phyloP scores from a whole-genome alignment of 768 basidiomycete species.

The Albatrellus ellisii region DNA sequence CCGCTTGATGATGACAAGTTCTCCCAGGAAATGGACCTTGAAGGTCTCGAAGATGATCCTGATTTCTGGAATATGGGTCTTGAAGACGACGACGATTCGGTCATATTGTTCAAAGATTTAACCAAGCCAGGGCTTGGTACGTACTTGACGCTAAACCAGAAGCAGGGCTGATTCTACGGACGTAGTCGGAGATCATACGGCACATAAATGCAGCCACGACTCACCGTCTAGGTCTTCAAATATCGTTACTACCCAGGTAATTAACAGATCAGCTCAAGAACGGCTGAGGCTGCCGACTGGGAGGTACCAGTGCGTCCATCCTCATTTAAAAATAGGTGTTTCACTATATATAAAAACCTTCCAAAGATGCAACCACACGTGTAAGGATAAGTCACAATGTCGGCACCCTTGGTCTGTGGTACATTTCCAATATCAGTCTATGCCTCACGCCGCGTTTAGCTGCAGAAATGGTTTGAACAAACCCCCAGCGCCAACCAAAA shows the following conservation, averaged over 20 bases:
- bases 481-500: constrained; percentile 30
- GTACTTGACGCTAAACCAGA: neutral
- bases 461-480: constrained; percentile 58
- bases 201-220: neutral
- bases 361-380: constrained; percentile 69
- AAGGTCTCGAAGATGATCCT: constrained; percentile 52
- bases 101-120: constrained; percentile 23
- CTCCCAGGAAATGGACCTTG: constrained; percentile 50
- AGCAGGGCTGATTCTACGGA: neutral
- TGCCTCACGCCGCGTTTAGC: constrained; percentile 24
- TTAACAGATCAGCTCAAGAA: neutral
- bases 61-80: constrained; percentile 49
- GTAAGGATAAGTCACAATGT: constrained; percentile 66
- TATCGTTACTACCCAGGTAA: neutral
- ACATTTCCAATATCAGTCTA: neutral
- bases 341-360: neutral
- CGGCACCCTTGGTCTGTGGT: constrained; percentile 55
- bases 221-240: neutral
- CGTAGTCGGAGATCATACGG: neutral
- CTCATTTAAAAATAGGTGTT: neutral
- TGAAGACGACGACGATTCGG: constrained; percentile 19
- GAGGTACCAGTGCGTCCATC: constrained; percentile 31
- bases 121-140: constrained; percentile 19
- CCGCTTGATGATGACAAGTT: neutral
- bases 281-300: constrained; percentile 39